phyloP scores from a whole-genome alignment of 2,329 filamentous ascomycete species.

The Lanzia echinophila region DNA sequence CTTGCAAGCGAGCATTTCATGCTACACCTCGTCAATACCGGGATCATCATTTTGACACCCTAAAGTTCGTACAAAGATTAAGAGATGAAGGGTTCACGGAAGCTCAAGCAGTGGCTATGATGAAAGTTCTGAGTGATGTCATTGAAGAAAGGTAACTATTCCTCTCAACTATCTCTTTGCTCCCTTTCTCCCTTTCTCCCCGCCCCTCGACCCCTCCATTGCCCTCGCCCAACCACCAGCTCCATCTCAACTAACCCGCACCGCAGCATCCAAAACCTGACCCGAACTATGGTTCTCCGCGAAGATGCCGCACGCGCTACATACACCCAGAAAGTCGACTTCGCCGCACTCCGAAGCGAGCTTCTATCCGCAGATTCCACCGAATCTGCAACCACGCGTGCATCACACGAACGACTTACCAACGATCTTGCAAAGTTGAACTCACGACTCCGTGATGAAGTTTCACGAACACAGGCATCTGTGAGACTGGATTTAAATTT shows the following conservation, averaged over 20 bases:
- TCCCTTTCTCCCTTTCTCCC: not conserved
- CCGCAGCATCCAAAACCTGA: conserved; percentile 84
- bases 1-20: conserved; percentile 51
- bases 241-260: not conserved
- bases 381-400: conserved; percentile 80
- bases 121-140: conserved; percentile 93
- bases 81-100: conserved; percentile 92
- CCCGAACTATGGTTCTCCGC: conserved; percentile 93
- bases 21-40: conserved; percentile 53
- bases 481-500: conserved; percentile 90
- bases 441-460: conserved; percentile 83
- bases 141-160: conserved; percentile 78
- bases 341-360: conserved; percentile 92
- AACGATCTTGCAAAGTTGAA: conserved; percentile 95
- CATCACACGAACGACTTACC: conserved; percentile 83
- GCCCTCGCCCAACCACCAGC: not conserved
- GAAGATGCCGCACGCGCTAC: conserved; percentile 83
- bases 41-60: conserved; percentile 96
- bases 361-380: conserved; percentile 86
- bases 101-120: conserved; percentile 94
- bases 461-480: conserved; percentile 86
- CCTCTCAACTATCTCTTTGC: not conserved
- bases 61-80: conserved; percentile 91
- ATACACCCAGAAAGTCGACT: conserved; percentile 89
- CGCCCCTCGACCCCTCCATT: not conserved